A percentile compares a stretch with the other conserved stretches of the same genome.
phyloP scores from a whole-genome alignment of 2,329 filamentous ascomycete species.

The Sarocladium kiliense region DNA sequence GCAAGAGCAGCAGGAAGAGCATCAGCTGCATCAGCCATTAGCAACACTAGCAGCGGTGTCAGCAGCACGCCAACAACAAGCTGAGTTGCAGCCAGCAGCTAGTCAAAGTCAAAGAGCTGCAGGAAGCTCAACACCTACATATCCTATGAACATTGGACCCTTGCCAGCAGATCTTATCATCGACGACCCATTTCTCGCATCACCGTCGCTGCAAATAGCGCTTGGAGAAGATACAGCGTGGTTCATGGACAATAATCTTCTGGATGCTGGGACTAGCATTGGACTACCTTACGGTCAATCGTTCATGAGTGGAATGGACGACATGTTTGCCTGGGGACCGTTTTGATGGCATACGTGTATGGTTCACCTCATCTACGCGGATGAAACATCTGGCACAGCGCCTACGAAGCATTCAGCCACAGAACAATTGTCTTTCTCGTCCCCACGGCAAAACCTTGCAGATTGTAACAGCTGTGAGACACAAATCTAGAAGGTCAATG shows the following conservation, averaged over 20 bases:
- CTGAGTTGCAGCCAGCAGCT: neutral
- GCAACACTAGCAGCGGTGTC: neutral
- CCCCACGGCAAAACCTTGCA: no score
- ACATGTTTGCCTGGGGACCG: neutral
- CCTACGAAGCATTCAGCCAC: neutral
- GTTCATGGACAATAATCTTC: neutral
- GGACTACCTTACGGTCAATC: neutral
- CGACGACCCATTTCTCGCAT: neutral
- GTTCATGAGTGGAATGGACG: neutral
- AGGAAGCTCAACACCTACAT: neutral
- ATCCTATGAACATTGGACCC: neutral
- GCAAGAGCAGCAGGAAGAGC: neutral
- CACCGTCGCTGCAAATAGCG: neutral
- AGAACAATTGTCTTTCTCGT: no score
- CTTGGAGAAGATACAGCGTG: neutral
- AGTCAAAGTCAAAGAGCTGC: neutral
- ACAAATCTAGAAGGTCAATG: no score
- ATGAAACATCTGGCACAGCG: no score
- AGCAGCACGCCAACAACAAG: neutral
- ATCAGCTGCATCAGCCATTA: neutral
- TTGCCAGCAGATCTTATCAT: neutral
- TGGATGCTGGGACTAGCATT: neutral
- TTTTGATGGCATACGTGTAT: neutral
- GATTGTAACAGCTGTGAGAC: no score
- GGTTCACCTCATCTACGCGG: no score